These are phyloP conservation scores for Lagenidium sp. DNA, from an alignment of 352 stramenopile species.

Conservation along the genomic window DNA sequence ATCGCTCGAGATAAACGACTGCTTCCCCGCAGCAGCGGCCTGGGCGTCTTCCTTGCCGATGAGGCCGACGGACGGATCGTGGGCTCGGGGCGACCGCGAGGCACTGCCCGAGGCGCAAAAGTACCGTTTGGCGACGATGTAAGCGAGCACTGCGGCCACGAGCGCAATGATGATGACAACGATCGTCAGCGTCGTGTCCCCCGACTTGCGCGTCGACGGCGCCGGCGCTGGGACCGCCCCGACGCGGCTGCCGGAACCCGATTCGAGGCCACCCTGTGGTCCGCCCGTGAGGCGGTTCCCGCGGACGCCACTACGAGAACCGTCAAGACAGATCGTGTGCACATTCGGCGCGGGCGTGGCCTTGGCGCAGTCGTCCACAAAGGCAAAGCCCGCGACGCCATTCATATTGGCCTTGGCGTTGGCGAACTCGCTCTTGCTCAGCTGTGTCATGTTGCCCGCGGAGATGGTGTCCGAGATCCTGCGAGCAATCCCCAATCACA, in stretches of 20 bases:
- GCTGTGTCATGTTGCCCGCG: background rate
- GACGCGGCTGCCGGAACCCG: background rate
- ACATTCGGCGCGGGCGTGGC: background rate
- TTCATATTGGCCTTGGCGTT: background rate
- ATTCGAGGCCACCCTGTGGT: background rate
- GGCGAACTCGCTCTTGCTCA: background rate
- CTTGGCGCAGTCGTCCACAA: background rate
- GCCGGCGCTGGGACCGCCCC: background rate
- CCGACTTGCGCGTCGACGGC: background rate
- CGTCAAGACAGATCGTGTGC: background rate
- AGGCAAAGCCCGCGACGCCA: no score
- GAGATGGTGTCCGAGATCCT: background rate
- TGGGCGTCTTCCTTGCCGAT: background rate
- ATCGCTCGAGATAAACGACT: slow-evolving; percentile 62
- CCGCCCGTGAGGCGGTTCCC: background rate
- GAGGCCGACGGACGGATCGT: background rate
- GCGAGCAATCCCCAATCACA: background rate
- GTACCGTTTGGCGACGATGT: background rate
- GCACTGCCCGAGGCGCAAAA: background rate
- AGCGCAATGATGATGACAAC: background rate
- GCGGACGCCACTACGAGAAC: background rate
- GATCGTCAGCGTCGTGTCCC: background rate
- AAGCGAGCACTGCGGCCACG: background rate
- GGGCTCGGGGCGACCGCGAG: background rate
- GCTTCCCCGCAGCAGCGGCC: slow-evolving; percentile 13